phyloP scores from a whole-genome alignment of 2,329 filamentous ascomycete species.

The Dothideomycetes sp. region DNA sequence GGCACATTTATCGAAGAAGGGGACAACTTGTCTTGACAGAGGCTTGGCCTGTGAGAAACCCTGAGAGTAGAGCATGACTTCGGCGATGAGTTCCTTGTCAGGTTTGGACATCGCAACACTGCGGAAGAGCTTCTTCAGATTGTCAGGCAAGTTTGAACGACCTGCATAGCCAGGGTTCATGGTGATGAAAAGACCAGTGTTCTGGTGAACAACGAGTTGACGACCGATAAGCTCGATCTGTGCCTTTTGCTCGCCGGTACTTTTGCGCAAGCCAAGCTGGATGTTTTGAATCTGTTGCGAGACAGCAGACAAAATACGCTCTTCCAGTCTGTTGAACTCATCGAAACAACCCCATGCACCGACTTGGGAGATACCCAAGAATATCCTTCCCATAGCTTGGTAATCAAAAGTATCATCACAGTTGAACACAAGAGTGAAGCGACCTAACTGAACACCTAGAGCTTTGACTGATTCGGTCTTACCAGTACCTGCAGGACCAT shows the following conservation, averaged over 20 bases:
- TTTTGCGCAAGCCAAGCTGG: constrained; percentile 84
- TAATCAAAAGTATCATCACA: constrained; percentile 99
- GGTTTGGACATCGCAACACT: constrained; percentile 99
- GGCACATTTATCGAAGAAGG: constrained; percentile 92
- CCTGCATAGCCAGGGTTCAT: constrained; percentile 99
- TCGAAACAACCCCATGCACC: constrained; percentile 99
- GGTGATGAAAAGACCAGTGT: constrained; percentile 98
- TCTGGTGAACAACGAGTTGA: constrained; percentile 77
- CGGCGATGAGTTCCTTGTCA: constrained; percentile 97
- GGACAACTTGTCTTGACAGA: constrained; percentile 89
- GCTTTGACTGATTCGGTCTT: constrained; percentile 99
- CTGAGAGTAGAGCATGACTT: constrained; percentile 99
- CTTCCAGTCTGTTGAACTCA: constrained; percentile 98
- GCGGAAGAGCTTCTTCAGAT: constrained; percentile 98
- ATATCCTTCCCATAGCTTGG: constrained; percentile 98
- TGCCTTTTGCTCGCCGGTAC: constrained; percentile 67
- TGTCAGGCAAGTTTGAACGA: constrained; percentile 94
- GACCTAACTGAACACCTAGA: constrained; percentile 86
- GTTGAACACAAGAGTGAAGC: constrained; percentile 97
- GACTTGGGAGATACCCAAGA: constrained; percentile 97
- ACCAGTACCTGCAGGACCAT: constrained; percentile 93
- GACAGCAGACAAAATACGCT: constrained; percentile 93
- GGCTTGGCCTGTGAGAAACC: constrained; percentile 95
- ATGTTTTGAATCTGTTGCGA: constrained; percentile 99
- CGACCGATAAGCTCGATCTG: constrained; percentile 93